A percentile compares a stretch with the other conserved stretches of the same genome.
Evolutionary conservation across 2,329 filamentous ascomycete species (phyloP).

Genomic region (Cladophialophora exuberans): DNA sequence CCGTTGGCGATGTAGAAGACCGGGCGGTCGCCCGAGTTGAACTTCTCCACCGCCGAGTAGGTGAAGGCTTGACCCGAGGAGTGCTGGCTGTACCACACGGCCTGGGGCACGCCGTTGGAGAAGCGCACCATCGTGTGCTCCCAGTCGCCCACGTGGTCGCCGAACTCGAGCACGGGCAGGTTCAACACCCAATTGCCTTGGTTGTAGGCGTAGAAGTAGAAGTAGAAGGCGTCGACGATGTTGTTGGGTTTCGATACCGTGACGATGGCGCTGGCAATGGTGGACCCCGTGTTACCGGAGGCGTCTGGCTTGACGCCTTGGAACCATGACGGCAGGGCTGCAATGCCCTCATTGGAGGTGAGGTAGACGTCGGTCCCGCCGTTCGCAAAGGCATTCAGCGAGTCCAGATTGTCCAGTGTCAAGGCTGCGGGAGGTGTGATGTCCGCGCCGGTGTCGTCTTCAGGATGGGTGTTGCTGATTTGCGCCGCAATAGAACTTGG

Average conservation of each 20-base stretch:
- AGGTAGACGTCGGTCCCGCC: constrained; percentile 53
- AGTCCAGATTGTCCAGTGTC: constrained; percentile 53
- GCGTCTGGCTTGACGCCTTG: constrained; percentile 58
- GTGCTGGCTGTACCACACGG: constrained; percentile 68
- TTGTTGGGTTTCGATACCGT: constrained; percentile 59
- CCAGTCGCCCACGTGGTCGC: constrained; percentile 68
- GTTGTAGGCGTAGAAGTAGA: constrained; percentile 62
- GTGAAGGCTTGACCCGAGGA: constrained; percentile 65
- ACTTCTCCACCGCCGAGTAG: constrained; percentile 54
- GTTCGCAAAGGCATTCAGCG: constrained; percentile 49
- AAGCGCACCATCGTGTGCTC: constrained; percentile 59
- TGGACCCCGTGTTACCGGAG: constrained; percentile 55
- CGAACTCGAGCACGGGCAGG: constrained; percentile 48
- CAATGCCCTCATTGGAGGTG: constrained; percentile 54
- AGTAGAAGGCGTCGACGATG: constrained; percentile 63
- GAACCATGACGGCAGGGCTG: constrained; percentile 52
- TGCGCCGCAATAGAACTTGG: constrained; percentile 55
- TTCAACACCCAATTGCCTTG: constrained; percentile 46
- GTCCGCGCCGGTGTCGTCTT: constrained; percentile 44
- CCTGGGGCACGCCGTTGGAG: constrained; percentile 55
- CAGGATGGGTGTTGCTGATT: constrained; percentile 50
- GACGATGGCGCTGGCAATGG: constrained; percentile 55
- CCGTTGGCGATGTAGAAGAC: constrained; percentile 63
- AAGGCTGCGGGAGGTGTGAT: constrained; percentile 46
- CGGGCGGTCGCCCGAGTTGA: constrained; percentile 53